Base-by-base conservation (phyloP, 75 land plant species). In the Ceratopteris richardii region DNA sequence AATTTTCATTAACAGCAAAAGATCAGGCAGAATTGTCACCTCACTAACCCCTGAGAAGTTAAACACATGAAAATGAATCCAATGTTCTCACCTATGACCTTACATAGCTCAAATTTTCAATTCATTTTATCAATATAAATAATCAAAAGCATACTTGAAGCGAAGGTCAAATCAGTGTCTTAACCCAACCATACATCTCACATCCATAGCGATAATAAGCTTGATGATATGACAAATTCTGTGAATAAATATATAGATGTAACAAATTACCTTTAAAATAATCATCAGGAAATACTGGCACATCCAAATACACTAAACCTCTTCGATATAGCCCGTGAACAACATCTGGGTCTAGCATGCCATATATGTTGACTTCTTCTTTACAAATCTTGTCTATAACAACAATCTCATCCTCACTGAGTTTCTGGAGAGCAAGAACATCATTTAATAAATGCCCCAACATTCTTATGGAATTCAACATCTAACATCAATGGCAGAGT, bases 221-320 rank as follows among this genome's bases (percentile, higher is more conserved):
- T n/a, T n/a, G n/a, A n/a, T n/a, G n/a, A n/a, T n/a, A n/a, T n/a
- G n/a, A n/a, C 21, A 14, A 20, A 46, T n/a, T 46, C 17, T 46
- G 48, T n/a, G 21, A 4, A 46, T 17, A 20, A 46, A 46, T 7
- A n/a, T 14, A 46, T 46, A 3, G 14, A 46, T 46, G 37, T 33
- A 14, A 17, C 14, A 21, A 18, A 17, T 46, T 46, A 95, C 99
- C 99, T 86, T 95, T 86, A 40, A 95, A 90, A n/a, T 84, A 83
- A 63, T 95, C 99, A 74, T 95, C 99, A 28, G 97, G 82, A 80
- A 83, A 90, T 28, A 90, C 99, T 58, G 96, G 97, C 21, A 90
- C 96, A 56, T 95, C 99, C 68, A 95, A 84, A 69, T 86, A 95
- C 64, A 90, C 66, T 55, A 95, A 73, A 31, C 99, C 99, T 28